phyloP scores from a whole-genome alignment of 148 eudicot genomes.

The Persicaria maculosa region DNA sequence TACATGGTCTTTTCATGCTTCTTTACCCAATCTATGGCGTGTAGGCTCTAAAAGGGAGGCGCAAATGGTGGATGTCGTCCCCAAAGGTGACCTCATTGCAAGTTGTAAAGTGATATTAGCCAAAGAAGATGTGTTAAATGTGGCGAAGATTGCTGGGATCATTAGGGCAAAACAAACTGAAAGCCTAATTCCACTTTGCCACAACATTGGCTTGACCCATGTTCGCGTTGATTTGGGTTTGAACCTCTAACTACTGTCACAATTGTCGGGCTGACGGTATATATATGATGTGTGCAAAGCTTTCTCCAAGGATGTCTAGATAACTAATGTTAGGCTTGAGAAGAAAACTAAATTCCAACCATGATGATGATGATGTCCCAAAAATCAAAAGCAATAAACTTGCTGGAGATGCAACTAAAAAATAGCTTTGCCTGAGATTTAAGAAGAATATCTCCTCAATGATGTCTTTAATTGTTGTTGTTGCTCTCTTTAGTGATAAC shows the following conservation, averaged over 20 bases:
- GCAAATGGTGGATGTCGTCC: constrained; percentile 87
- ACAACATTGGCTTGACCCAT: constrained; percentile 63
- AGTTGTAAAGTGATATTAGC: constrained; percentile 77
- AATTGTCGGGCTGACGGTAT: constrained; percentile 78
- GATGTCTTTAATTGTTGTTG: too few species aligned
- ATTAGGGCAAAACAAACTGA: constrained; percentile 79
- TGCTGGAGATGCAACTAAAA: not conserved
- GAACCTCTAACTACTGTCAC: constrained; percentile 75
- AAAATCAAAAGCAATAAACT: not conserved
- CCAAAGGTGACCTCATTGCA: constrained; percentile 56
- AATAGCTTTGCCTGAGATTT: too few species aligned
- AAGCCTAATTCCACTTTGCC: constrained; percentile 87
- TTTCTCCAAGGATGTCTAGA: constrained; percentile 68
- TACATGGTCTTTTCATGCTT: too few species aligned
- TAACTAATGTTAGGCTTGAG: constrained; percentile 62
- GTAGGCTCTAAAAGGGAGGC: constrained; percentile 67
- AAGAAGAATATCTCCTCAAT: too few species aligned
- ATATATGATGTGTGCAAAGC: constrained; percentile 99
- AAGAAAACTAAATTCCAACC: constrained; percentile 29
- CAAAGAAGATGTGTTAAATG: constrained; percentile 82
- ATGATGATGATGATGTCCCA: not conserved
- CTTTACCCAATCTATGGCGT: not conserved
- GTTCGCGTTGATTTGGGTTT: constrained; percentile 57
- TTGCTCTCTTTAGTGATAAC: too few species aligned
- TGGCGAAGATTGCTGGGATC: constrained; percentile 84